These are phyloP conservation scores for Colletotrichum chlorophyti DNA, from an alignment of 2,329 filamentous ascomycete species.

Conservation along the genomic window DNA sequence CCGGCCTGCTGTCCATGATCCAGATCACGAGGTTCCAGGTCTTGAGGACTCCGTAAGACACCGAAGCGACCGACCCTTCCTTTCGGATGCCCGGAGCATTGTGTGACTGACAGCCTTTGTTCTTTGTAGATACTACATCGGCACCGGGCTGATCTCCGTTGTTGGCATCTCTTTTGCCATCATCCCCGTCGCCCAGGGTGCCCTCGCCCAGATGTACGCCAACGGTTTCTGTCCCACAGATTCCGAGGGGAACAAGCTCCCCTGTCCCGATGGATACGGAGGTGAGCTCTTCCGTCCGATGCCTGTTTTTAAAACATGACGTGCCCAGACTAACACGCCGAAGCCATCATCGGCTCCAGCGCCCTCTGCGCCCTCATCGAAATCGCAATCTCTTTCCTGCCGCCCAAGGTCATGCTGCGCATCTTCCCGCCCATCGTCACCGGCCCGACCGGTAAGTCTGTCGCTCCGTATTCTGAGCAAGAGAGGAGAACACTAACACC, in stretches of 20 bases:
- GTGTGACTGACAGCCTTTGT: too few species aligned
- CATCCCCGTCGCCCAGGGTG: constrained; percentile 76
- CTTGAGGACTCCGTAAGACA: constrained; percentile 63
- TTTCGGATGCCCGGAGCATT: too few species aligned
- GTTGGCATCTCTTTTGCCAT: constrained; percentile 81
- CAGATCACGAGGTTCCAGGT: constrained; percentile 83
- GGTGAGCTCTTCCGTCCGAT: constrained; percentile 30
- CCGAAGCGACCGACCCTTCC: too few species aligned
- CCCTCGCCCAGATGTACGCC: constrained; percentile 78
- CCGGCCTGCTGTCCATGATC: constrained; percentile 74
- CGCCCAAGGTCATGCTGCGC: constrained; percentile 70
- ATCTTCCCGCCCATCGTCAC: constrained; percentile 84
- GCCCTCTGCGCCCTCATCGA: constrained; percentile 72
- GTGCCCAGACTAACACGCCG: constrained; percentile 35
- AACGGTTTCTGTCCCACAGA: constrained; percentile 71
- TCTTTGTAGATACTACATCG: constrained; percentile 69
- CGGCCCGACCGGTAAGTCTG: constrained; percentile 62
- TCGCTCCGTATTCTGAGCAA: constrained; percentile 34
- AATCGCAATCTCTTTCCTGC: constrained; percentile 76
- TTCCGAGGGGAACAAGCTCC: constrained; percentile 68
- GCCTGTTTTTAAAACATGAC: not conserved
- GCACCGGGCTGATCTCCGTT: constrained; percentile 81
- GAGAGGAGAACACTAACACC: not conserved
- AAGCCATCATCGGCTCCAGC: constrained; percentile 74
- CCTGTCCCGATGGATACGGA: constrained; percentile 80